A percentile compares a stretch with the other conserved stretches of the same genome.
Conservation (phyloP, 306 rosid genomes). For the Cotoneaster glaucophyllus region DNA sequence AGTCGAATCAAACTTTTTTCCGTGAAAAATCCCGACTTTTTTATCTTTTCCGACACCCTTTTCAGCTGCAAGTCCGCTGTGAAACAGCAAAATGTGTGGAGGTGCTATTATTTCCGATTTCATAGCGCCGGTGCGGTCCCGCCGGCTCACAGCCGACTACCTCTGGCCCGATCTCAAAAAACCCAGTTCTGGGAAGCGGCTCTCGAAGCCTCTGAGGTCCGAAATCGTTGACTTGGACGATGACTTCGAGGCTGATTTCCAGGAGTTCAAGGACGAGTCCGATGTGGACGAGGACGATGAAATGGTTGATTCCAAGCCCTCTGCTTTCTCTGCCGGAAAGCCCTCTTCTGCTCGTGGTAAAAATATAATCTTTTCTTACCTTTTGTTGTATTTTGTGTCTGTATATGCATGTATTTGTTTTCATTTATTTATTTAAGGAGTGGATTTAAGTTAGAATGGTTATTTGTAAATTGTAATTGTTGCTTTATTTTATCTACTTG, state of each 20-base stretch:
- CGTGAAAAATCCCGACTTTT: not conserved
- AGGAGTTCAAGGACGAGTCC: constrained; percentile 76
- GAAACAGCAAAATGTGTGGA: constrained; percentile 59
- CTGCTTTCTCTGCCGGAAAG: constrained; percentile 30
- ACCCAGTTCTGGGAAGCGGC: constrained; percentile 19
- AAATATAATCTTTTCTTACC: not conserved
- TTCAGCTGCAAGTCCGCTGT: not conserved
- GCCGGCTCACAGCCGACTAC: constrained; percentile 51
- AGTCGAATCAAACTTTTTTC: not conserved
- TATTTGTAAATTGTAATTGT: not conserved
- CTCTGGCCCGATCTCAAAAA: constrained; percentile 70
- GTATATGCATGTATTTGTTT: not conserved
- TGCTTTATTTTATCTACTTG: not conserved
- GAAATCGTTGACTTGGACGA: constrained; percentile 40
- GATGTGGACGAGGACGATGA: constrained; percentile 61
- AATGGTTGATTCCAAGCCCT: constrained; percentile 41
- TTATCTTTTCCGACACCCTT: not conserved
- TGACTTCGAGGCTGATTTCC: constrained; percentile 85
- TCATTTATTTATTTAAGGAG: not conserved
- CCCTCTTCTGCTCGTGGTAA: constrained; percentile 45
- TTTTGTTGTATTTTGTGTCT: not conserved
- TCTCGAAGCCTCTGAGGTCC: constrained; percentile 29
- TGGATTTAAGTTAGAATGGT: not conserved
- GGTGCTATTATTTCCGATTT: constrained; percentile 94
- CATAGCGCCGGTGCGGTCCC: constrained; percentile 44